phyloP scores from a whole-genome alignment of 306 rosid species.

The Corylus heterophylla region DNA sequence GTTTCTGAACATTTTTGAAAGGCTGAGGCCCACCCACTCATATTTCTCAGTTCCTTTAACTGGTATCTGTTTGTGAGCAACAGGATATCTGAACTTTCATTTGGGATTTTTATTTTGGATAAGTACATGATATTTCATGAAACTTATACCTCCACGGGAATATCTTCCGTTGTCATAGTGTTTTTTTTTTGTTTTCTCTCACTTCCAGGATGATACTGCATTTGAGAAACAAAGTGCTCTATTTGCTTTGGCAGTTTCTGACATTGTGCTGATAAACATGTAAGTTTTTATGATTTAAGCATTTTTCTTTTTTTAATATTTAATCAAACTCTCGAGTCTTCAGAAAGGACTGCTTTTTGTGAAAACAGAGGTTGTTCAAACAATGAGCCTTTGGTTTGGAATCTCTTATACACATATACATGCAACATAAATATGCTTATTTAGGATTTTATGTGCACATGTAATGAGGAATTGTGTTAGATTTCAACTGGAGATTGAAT shows the following conservation, averaged over 20 bases:
- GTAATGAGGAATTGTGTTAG: slow-evolving; percentile 3
- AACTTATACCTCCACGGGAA: slow-evolving; percentile 8
- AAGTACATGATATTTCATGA: not conserved
- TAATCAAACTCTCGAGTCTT: not conserved
- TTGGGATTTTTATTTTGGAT: not conserved
- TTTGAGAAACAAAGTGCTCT: slow-evolving; percentile 98
- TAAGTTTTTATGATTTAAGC: slow-evolving; percentile 40
- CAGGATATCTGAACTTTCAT: not conserved
- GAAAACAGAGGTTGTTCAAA: not conserved
- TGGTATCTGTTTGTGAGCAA: not conserved
- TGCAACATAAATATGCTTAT: not conserved
- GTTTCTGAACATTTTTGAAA: not conserved
- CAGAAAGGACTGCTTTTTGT: not conserved
- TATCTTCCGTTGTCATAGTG: not conserved
- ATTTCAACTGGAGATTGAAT: slow-evolving; percentile 20
- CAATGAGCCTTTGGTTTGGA: not conserved
- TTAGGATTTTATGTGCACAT: not conserved
- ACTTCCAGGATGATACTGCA: slow-evolving; percentile 83
- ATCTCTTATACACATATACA: not conserved
- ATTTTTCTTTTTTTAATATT: not conserved
- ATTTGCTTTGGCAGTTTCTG: slow-evolving; percentile 83
- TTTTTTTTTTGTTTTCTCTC: slow-evolving; percentile 17
- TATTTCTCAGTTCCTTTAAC: not conserved
- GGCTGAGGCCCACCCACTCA: not conserved
- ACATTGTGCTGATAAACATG: slow-evolving; percentile 85